Base-by-base conservation (phyloP, 2,329 filamentous ascomycete genomes). In the Bipolaris bicolor region DNA sequence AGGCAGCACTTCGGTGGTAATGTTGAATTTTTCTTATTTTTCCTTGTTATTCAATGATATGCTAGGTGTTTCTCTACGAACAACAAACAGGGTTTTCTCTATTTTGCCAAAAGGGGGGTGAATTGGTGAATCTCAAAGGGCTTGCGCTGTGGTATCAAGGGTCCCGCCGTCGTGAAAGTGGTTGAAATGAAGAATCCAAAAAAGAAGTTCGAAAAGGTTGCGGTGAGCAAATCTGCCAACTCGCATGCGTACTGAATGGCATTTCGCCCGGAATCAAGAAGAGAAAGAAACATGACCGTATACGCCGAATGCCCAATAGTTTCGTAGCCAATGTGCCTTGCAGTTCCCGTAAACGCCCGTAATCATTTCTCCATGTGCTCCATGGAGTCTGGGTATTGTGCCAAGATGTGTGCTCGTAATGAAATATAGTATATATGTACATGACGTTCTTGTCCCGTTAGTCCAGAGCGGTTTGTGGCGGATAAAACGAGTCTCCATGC, bases 381-480 rank as follows among this genome's bases (percentile, higher is more conserved):
- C 33, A 16, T 31, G 13, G 37, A n/a, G 24, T n/a, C 29, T 29
- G 54, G 29, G 22, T 31, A 22, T 40, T 22, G 20, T 20, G 47
- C 43, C 45, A 44, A 59, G 15, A 33, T 37, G 20, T 34, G 47
- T 29, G 47, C 47, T 46, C 53, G 36, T 52, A 29, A 53, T 50
- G 39, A 57, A 57, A 52, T 44, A 47, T 49, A 49, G 26, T 52
- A 58, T 52, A 37, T 54, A 60, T 58, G 44, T 61, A 53, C 47
- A 54, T 48, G 33, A 40, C 37, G 46, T 31, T 44, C 31, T 49
- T 48, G 18, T 29, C 9, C 7, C 36, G 16, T 40, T 52, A 63
- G 26, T 60, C 52, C 29, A 60, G 57, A 43, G 60, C 49, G 22
- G 55, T 57, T 39, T 63, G 58, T 15, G 55, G 47, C 5, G 60